Evolutionary conservation across 139 green algal species (phyloP), one percentile per base, ranked within the genome.

Genomic region (Chlorella sp.): DNA sequence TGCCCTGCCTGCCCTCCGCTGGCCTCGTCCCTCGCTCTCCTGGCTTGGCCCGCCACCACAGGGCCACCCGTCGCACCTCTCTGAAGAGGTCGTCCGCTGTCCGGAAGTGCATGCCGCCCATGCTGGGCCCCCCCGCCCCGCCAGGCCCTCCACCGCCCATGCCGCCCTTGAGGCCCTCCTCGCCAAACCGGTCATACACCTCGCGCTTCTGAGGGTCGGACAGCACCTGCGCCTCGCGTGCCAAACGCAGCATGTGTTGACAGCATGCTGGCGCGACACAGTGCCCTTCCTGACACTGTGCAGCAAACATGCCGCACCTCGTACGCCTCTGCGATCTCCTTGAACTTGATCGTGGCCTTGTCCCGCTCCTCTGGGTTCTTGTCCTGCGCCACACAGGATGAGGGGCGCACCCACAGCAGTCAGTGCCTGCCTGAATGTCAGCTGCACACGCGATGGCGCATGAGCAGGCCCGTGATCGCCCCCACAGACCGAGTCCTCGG

Each of bases 281-380:
- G n/a, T n/a, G n/a, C n/a, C n/a, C n/a, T n/a, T n/a, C n/a, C n/a
- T n/a, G n/a, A n/a, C n/a, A n/a, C n/a, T n/a, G n/a, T n/a, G n/a
- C n/a, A n/a, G n/a, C n/a, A n/a, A n/a, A n/a, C n/a, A n/a, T n/a
- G n/a, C n/a, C n/a, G n/a, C n/a, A 88, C 87, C 70, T 96, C 92
- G 42, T 94, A 97, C 0, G 92, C 92, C 72, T 96, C 92, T 3
- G 76, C 86, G 22, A 97, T 72, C 64, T 96, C 87, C 59, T 97
- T 96, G 74, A 95, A 95, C 77, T 93, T 91, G n/a, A 83, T 76
- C 50, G 89, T 81, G 3, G 89, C 87, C 14, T 69, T 24, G 24
- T 91, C 77, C 27, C 81, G 80, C 50, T 87, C 89, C 49, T 92
- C 81, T 0, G 76, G 80, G 80, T 93, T 93, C 68, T 92, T 94